These are phyloP conservation scores for Terfezia boudieri DNA, from an alignment of 495 filamentous ascomycete genomes.

Conservation along the genomic window DNA sequence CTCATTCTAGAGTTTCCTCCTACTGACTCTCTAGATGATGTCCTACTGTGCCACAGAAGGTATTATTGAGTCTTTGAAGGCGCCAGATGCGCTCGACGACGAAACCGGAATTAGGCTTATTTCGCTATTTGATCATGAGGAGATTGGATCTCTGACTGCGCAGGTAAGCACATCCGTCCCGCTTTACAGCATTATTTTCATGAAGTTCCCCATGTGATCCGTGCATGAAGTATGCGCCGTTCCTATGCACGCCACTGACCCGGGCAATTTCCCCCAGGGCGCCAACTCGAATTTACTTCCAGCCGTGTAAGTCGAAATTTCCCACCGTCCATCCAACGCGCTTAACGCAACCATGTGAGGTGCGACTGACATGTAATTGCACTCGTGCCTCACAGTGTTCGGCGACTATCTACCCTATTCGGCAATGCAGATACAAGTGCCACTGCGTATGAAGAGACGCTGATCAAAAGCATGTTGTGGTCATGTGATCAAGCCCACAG, in stretches of 20 bases:
- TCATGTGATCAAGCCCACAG: slow-evolving; percentile 96
- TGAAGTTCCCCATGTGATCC: too few species aligned
- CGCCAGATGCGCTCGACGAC: slow-evolving; percentile 36
- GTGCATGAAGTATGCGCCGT: too few species aligned
- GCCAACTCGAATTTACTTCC: slow-evolving; percentile 84
- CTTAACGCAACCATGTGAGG: too few species aligned
- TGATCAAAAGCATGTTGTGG: slow-evolving; percentile 78
- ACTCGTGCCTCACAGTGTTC: slow-evolving; percentile 23
- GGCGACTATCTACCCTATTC: slow-evolving; percentile 63
- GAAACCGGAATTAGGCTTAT: slow-evolving; percentile 72
- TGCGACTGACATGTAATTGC: too few species aligned
- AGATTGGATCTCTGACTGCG: slow-evolving; percentile 75
- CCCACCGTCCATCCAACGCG: too few species aligned
- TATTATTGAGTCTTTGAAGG: slow-evolving; percentile 57
- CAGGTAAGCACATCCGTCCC: slow-evolving; percentile 24
- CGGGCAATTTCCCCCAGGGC: slow-evolving; percentile 22
- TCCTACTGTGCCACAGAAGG: slow-evolving; percentile 68
- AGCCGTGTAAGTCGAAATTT: slow-evolving; percentile 27
- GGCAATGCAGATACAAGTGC: slow-evolving; percentile 30
- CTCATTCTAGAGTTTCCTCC: too few species aligned
- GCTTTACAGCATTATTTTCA: background rate
- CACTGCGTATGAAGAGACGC: slow-evolving; percentile 83
- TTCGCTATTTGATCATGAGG: slow-evolving; percentile 90
- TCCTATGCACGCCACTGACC: background rate
- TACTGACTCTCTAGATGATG: slow-evolving; percentile 38